Evolutionary conservation across 2,329 filamentous ascomycete genomes (phyloP).

Genomic region (Diplocarpon rosae): DNA sequence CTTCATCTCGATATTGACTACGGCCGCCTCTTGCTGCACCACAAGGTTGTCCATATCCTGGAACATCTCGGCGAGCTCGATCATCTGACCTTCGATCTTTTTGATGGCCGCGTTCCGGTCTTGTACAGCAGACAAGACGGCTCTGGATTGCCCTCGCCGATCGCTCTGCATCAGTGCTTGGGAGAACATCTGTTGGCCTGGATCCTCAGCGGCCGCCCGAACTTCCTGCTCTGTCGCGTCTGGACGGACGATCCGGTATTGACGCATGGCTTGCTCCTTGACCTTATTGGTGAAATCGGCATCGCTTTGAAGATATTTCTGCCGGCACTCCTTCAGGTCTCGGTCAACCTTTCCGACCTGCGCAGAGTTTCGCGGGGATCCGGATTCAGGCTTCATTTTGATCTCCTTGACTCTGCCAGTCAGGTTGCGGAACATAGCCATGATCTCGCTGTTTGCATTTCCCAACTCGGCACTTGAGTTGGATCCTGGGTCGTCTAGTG

Average conservation of each 20-base stretch:
- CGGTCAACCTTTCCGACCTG: constrained; percentile 77
- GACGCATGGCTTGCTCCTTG: constrained; percentile 73
- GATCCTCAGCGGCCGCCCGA: constrained; percentile 62
- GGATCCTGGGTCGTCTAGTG: constrained; percentile 60
- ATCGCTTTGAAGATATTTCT: constrained; percentile 72
- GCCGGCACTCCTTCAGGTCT: constrained; percentile 69
- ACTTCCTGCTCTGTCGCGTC: constrained; percentile 73
- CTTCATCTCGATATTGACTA: constrained; percentile 75
- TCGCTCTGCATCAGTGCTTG: constrained; percentile 76
- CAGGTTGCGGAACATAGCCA: constrained; percentile 70
- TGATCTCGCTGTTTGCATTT: constrained; percentile 63
- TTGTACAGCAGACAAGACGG: constrained; percentile 68
- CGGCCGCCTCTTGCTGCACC: constrained; percentile 71
- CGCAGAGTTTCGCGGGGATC: constrained; percentile 59
- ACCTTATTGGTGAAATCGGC: constrained; percentile 69
- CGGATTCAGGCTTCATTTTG: constrained; percentile 71
- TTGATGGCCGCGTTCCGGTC: constrained; percentile 77
- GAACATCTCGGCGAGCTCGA: constrained; percentile 79
- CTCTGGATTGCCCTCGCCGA: constrained; percentile 69
- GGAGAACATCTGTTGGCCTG: constrained; percentile 67
- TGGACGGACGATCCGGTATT: constrained; percentile 81
- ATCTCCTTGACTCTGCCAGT: constrained; percentile 69
- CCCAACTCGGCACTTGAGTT: constrained; percentile 61
- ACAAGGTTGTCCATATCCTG: constrained; percentile 80
- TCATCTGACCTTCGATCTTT: constrained; percentile 86